Percentiles rank a stretch among this genome's conserved stretches.
Conservation (phyloP, 805 yeast genomes). For the Grigorovia transvaalensis region DNA sequence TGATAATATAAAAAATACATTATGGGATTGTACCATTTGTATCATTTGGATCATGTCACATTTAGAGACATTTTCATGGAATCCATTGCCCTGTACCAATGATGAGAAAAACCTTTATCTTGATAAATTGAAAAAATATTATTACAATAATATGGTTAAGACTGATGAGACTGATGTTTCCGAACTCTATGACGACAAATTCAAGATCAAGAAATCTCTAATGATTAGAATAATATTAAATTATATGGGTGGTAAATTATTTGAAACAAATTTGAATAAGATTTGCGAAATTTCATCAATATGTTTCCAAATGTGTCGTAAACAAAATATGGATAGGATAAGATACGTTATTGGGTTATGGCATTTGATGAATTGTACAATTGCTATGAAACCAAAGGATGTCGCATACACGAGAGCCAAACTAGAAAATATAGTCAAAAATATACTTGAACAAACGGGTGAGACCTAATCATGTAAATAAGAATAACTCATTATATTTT, state of each 20-base stretch:
- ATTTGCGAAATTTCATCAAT: constrained; percentile 19
- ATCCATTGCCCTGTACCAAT: constrained; percentile 21
- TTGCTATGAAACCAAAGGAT: constrained; percentile 24
- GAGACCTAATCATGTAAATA: neutral
- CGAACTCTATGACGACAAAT: neutral
- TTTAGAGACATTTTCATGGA: constrained; percentile 24
- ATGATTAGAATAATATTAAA: constrained; percentile 19
- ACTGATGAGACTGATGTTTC: neutral
- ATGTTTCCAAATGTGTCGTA: constrained; percentile 22
- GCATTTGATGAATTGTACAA: constrained; percentile 26
- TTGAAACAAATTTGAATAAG: constrained; percentile 21
- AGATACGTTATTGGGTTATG: constrained; percentile 24
- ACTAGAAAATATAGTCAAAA: constrained; percentile 12
- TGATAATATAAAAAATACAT: constrained; percentile 12
- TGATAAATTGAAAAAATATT: constrained; percentile 14
- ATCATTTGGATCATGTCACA: constrained; percentile 24
- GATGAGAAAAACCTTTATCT: constrained; percentile 13
- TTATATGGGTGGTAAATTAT: constrained; percentile 22
- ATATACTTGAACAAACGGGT: neutral
- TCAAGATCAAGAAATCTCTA: constrained; percentile 20
- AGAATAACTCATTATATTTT: no score
- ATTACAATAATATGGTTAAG: constrained; percentile 14
- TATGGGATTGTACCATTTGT: constrained; percentile 22
- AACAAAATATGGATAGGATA: constrained; percentile 14
- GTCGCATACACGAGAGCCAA: constrained; percentile 20